These are phyloP conservation scores for Oehlia diaphana DNA, from an alignment of 192 early-diverging fungal species.

Conservation along the genomic window DNA sequence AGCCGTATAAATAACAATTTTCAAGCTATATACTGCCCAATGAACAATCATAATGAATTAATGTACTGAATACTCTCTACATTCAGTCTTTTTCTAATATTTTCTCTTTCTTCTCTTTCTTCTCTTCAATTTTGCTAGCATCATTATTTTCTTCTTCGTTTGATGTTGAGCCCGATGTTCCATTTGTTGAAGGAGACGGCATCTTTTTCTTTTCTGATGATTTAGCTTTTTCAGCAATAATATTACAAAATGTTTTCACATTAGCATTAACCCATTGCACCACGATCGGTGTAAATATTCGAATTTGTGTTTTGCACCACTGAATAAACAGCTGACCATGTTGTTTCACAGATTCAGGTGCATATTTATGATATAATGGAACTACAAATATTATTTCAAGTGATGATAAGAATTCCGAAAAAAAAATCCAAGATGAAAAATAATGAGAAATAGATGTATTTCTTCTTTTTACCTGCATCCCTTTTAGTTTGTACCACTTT, in stretches of 20 bases:
- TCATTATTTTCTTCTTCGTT: neutral
- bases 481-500: neutral
- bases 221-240: neutral
- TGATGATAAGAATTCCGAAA: neutral
- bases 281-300: neutral
- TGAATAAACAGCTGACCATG: neutral
- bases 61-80: neutral
- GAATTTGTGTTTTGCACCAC: neutral
- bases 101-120: neutral
- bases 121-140: neutral
- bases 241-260: neutral
- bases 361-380: constrained; percentile 17
- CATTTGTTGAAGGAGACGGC: neutral
- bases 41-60: neutral
- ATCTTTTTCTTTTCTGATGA: neutral
- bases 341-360: constrained; percentile 2
- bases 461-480: neutral
- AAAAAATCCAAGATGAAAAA: neutral
- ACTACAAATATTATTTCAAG: neutral
- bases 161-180: neutral
- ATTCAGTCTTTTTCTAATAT: neutral
- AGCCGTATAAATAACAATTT: neutral
- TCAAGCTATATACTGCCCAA: neutral
- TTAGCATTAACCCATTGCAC: neutral
- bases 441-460: neutral